Base-by-base conservation (phyloP, 169 alveolate species). In the Babesia caballi region DNA sequence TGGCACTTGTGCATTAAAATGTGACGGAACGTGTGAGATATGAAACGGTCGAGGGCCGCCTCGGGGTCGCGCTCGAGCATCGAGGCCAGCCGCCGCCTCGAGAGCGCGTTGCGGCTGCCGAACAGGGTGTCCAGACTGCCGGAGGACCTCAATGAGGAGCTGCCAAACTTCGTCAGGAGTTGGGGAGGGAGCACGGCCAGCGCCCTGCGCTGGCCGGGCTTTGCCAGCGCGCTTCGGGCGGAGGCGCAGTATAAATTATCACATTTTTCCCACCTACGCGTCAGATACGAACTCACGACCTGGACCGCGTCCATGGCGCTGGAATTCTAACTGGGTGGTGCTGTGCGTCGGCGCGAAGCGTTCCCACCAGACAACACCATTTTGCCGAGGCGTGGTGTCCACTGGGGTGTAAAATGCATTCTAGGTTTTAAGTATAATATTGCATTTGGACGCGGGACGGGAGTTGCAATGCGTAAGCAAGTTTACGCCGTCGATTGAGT, bases 221-320 rank as follows among this genome's bases (percentile, higher is more conserved):
- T 15, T 11, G 14, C 25, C n/a, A 63, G 19, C 17, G 9, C 60
- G 27, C 19, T 61, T 42, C 19, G 54, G n/a, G 8, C 6, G 14
- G 25, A 2, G 12, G 60, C 47, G 0, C 27, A 28, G 0, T 47
- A 9, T 1, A 2, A 44, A 30, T 0, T 23, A 0, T 14, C 41
- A 49, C 32, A n/a, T 0, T 36, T 33, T 12, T 42, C 25, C 41
- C 19, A 8, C 36, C 23, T 63, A 49, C 7, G 36, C 35, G 58
- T 15, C 7, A 63, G 47, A 25, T 63, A 63, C 15, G 60, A 63
- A 5, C 32, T 40, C 47, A 47, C 60, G 17, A 63, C 25, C 4
- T 44, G 73, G 15, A 17, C 49, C 12, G 28, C 60, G 12, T 63
- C 60, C 73, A 63, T 63, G 57, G 38, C 38, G 7, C 51, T 17